These are phyloP conservation scores for Candida wancherniae DNA, from an alignment of 805 yeast genomes.

Conservation along the genomic window DNA sequence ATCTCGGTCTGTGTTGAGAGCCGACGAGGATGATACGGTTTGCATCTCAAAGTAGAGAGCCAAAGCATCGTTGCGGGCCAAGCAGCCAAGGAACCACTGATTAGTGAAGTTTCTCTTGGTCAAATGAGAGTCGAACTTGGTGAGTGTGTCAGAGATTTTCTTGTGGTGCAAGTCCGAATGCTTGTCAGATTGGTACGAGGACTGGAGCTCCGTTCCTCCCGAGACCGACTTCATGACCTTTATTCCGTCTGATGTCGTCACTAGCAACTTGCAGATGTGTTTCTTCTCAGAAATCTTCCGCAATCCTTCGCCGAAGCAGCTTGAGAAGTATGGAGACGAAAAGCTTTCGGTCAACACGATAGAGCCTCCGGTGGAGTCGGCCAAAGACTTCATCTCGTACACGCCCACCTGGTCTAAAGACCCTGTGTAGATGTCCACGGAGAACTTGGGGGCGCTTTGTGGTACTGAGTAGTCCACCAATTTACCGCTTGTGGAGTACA, in stretches of 20 bases:
- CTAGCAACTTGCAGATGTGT: conserved; percentile 19
- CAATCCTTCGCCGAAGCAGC: conserved; percentile 12
- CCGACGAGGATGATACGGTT: conserved; percentile 21
- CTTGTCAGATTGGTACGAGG: conserved; percentile 25
- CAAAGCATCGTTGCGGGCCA: conserved; percentile 20
- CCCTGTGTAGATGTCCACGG: conserved; percentile 31
- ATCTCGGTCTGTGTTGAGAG: conserved; percentile 13
- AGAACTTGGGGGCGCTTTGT: conserved; percentile 21
- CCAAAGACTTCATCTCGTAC: conserved; percentile 37
- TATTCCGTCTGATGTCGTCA: conserved; percentile 27
- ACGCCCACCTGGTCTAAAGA: conserved; percentile 40
- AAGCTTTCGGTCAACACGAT: conserved; percentile 29
- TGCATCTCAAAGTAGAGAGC: conserved; percentile 33
- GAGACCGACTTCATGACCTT: conserved; percentile 32
- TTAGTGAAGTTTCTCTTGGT: conserved; percentile 35
- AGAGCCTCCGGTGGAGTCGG: conserved; percentile 30
- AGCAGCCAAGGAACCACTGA: conserved; percentile 28
- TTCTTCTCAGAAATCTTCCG: conserved; percentile 1
- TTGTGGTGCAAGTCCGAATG: conserved; percentile 20
- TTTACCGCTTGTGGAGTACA: conserved; percentile 16
- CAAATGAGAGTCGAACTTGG: conserved; percentile 28
- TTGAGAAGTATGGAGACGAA: conserved; percentile 19
- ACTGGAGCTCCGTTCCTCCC: conserved; percentile 30
- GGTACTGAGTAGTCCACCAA: conserved; percentile 20
- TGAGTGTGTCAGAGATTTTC: conserved; percentile 30